These are phyloP conservation scores for Holtermanniella nyarrowii DNA, from an alignment of 768 basidiomycete species.

Conservation along the genomic window DNA sequence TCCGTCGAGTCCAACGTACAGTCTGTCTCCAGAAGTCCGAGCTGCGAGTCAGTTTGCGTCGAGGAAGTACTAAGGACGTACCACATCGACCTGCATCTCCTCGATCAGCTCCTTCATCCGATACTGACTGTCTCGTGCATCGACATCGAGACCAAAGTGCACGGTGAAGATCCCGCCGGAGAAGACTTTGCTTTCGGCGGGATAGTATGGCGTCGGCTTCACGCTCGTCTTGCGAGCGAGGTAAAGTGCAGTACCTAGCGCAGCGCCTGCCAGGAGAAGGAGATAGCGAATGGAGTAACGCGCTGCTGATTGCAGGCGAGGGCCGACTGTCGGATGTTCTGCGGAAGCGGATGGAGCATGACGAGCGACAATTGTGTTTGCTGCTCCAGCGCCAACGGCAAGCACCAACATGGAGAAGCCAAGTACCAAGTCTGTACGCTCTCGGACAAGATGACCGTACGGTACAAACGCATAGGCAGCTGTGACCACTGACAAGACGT, in stretches of 20 bases:
- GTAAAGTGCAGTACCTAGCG: background rate
- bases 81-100: slow-evolving; percentile 75
- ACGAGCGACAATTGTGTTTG: background rate
- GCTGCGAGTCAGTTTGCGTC: background rate
- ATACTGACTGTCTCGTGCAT: slow-evolving; percentile 61
- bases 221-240: background rate
- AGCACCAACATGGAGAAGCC: slow-evolving; percentile 7
- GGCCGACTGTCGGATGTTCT: background rate
- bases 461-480: slow-evolving; percentile 88
- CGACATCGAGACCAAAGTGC: slow-evolving; percentile 75
- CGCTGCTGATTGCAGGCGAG: background rate
- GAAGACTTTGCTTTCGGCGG: slow-evolving; percentile 49
- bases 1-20: slow-evolving; percentile 51
- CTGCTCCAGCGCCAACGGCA: background rate
- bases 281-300: background rate
- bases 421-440: slow-evolving; percentile 59
- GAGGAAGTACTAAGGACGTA: too few relatives aligned
- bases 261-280: background rate
- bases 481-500: slow-evolving; percentile 65
- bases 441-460: slow-evolving; percentile 61
- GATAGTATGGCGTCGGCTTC: slow-evolving; percentile 52
- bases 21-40: slow-evolving; percentile 74
- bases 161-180: slow-evolving; percentile 84
- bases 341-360: background rate
- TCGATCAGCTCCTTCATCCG: slow-evolving; percentile 55